Evolutionary conservation across 768 basidiomycete species (phyloP).

Genomic region (Harrya chromipes): DNA sequence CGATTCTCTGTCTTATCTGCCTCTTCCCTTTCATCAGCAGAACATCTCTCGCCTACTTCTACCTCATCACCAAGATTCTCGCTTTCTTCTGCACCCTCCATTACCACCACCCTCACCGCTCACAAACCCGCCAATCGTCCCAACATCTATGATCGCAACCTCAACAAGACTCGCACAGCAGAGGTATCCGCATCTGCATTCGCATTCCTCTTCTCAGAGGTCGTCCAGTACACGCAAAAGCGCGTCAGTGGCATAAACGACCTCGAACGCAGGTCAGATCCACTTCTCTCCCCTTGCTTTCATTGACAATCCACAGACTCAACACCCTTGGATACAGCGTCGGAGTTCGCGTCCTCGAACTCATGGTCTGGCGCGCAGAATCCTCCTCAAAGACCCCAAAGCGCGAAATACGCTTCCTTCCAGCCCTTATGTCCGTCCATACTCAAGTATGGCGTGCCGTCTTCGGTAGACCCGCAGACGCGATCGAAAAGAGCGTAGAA

Average conservation of each 20-base stretch:
- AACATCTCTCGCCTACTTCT: constrained; percentile 51
- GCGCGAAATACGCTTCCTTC: constrained; percentile 86
- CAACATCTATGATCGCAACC: constrained; percentile 83
- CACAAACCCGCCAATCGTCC: constrained; percentile 48
- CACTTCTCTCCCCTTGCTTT: neutral
- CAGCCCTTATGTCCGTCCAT: constrained; percentile 90
- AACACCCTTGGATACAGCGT: constrained; percentile 93
- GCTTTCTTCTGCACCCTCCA: constrained; percentile 51
- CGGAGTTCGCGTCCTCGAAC: constrained; percentile 82
- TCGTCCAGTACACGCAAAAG: constrained; percentile 95
- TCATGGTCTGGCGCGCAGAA: constrained; percentile 79
- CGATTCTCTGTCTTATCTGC: constrained; percentile 67
- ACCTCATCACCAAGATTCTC: constrained; percentile 66
- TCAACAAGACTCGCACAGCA: constrained; percentile 81
- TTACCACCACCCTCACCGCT: constrained; percentile 39
- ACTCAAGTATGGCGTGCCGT: constrained; percentile 94
- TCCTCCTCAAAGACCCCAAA: constrained; percentile 84
- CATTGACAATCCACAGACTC: constrained; percentile 47
- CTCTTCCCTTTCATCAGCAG: constrained; percentile 33
- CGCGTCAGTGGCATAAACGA: constrained; percentile 93
- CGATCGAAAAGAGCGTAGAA: constrained; percentile 93
- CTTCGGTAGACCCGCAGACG: constrained; percentile 92
- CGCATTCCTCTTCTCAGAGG: constrained; percentile 88
- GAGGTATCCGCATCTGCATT: constrained; percentile 86
- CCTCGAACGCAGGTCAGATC: constrained; percentile 79